These are phyloP conservation scores for Saitozyma podzolica DNA, from an alignment of 768 basidiomycete genomes.

Conservation along the genomic window DNA sequence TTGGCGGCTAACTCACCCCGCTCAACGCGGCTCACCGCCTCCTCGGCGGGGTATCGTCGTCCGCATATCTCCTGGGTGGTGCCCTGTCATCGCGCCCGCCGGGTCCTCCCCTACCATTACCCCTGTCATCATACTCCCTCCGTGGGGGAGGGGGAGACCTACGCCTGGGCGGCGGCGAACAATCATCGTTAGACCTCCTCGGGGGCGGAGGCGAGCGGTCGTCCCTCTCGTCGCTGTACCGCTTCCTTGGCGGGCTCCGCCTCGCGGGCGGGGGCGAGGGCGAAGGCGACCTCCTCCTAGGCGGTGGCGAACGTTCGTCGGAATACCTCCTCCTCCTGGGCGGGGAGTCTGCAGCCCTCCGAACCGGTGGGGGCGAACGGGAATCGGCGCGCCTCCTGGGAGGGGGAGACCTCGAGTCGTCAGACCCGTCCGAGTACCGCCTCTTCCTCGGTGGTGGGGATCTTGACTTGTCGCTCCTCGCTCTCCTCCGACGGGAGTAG, in stretches of 20 bases:
- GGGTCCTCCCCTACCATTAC: too few relatives aligned
- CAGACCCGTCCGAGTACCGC: constrained; percentile 10
- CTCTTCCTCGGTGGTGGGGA: constrained; percentile 23
- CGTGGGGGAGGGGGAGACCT: too few relatives aligned
- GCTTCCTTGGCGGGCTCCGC: background rate
- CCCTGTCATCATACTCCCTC: too few relatives aligned
- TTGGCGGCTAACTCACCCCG: too few relatives aligned
- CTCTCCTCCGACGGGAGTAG: constrained; percentile 28
- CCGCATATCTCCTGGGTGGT: constrained; percentile 2
- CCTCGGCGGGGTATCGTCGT: constrained; percentile 10
- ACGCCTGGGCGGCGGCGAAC: constrained; percentile 4
- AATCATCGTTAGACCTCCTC: constrained; percentile 7
- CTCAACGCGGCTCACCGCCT: background rate
- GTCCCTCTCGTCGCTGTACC: background rate
- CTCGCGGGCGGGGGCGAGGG: background rate
- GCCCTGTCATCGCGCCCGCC: too few relatives aligned
- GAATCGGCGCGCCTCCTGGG: constrained; percentile 16
- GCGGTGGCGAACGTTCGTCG: constrained; percentile 30
- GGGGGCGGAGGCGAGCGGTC: constrained; percentile 16
- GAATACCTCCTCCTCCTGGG: constrained; percentile 31
- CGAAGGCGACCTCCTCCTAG: constrained; percentile 16
- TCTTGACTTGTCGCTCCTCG: constrained; percentile 7
- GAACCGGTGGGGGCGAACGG: constrained; percentile 39
- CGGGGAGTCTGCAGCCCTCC: constrained; percentile 31
- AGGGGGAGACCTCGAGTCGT: constrained; percentile 21